Evolutionary conservation across 2,329 filamentous ascomycete genomes (phyloP), one percentile per base, ranked within the genome.

Genomic region (Pleoardoris graminearum): DNA sequence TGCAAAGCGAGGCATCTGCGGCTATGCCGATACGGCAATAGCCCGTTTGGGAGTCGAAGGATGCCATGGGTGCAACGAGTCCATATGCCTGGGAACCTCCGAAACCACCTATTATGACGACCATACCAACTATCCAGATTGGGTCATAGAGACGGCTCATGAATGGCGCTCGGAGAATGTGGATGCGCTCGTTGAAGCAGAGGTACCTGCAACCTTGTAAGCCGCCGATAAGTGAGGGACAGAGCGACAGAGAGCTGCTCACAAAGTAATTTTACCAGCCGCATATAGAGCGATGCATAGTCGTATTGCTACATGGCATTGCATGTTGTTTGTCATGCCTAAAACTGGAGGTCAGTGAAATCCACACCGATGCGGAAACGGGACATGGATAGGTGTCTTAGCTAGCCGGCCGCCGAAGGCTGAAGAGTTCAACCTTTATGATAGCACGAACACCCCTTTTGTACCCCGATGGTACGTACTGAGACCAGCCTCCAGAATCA

Each of bases 111-210:
- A 60, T 36, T 4, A 57, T 56, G 27, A 65, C 7, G 41, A 59
- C 36, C 14, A 67, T 62, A 17, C 66, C 63, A 16, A 57, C 7
- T 1, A 71, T 36, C 63, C 71, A 76, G 7, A 74, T 41, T 11
- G 54, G 61, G 47, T 75, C 71, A 11, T 66, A 56, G 7, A 51
- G 37, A 3, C 72, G 68, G 6, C 61, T 52, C 19, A 64, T 47
- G 41, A 68, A 65, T 3, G 68, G 61, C 8, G 64, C 55, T 21
- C 72, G 61, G 12, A 75, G 61, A 16, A 70, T 62, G 43, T 75
- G 71, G 14, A 68, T 63, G 10, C 74, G 66, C 54, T 76, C 74
- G 16, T 75, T 62, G 3, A 76, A 57, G 51, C 74, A 76, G 5
- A 75, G 51, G 48, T 74, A 72, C 36, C 68, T 61, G 56, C 3